phyloP scores from a whole-genome alignment of 2,329 filamentous ascomycete genomes.

The Penicillium janthinellum region DNA sequence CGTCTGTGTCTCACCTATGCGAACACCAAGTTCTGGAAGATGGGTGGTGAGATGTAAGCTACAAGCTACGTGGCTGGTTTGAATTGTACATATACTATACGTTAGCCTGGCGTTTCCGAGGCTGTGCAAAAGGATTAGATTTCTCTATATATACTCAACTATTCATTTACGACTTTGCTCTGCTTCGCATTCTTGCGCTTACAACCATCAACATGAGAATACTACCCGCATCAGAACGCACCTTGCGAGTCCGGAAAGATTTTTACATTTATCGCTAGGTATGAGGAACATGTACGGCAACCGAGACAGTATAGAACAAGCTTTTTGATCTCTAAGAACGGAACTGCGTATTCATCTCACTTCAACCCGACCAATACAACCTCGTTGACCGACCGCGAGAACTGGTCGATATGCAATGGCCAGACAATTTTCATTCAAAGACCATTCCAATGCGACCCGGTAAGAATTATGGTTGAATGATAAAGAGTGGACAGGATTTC shows the following conservation, averaged over 20 bases:
- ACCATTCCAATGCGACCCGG: constrained; percentile 12
- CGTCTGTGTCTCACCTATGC: constrained; percentile 45
- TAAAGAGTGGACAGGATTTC: constrained; percentile 1
- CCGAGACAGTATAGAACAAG: constrained; percentile 20
- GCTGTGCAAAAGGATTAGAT: background rate
- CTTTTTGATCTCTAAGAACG: constrained; percentile 25
- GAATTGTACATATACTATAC: constrained; percentile 1
- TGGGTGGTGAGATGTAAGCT: constrained; percentile 37
- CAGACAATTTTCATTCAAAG: background rate
- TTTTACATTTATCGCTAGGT: background rate
- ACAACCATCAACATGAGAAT: background rate
- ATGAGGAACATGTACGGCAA: background rate
- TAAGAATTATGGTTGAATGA: constrained; percentile 3
- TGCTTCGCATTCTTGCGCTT: background rate
- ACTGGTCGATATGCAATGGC: constrained; percentile 3
- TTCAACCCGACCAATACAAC: constrained; percentile 18
- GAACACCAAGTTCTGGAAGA: constrained; percentile 47
- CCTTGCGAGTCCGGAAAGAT: background rate
- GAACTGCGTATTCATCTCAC: constrained; percentile 21
- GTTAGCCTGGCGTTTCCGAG: background rate
- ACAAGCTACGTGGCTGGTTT: background rate
- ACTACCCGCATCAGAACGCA: background rate
- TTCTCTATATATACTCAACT: background rate
- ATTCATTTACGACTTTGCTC: background rate
- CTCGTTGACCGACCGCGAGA: constrained; percentile 15